Evolutionary conservation across 345 rosid species (phyloP), one percentile per base, ranked within the genome.

Genomic region (Clarkia xantiana): DNA sequence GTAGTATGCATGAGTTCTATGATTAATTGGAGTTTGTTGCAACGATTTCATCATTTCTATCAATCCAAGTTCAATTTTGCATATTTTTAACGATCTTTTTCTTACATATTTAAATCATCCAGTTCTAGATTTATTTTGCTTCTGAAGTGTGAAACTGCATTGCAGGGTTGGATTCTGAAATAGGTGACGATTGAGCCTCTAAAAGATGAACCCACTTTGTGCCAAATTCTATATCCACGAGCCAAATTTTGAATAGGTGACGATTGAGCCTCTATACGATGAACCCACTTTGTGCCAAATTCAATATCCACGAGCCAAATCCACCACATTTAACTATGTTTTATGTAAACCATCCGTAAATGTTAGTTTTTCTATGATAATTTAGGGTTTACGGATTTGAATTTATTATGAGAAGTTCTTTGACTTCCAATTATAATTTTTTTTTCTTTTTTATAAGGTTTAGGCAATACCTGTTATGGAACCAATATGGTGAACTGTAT

Each of bases 381-480:
- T 34, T 10, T 51, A n/a, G 16, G 54, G 19, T 4, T 51, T 9
- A 14, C n/a, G n/a, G n/a, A 51, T n/a, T n/a, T n/a, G n/a, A n/a
- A n/a, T n/a, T n/a, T n/a, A n/a, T n/a, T n/a, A n/a, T n/a, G n/a
- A n/a, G n/a, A n/a, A n/a, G n/a, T n/a, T n/a, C n/a, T n/a, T n/a
- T n/a, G n/a, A n/a, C n/a, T n/a, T n/a, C n/a, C n/a, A n/a, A n/a
- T 22, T 18, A 44, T 15, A 18, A 20, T 22, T n/a, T 47, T 46
- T 45, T 22, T 14, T 16, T 40, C n/a, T 42, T 14, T 45, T 29
- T 25, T 51, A 80, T n/a, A n/a, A 85, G 97, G 71, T 86, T 77
- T 65, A 79, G 94, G 81, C 97, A 86, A 63, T 90, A 90, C 44
- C 96, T 95, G 19, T 64, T 90, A 62, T 90, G 97, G 97, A 74